Conservation (phyloP, 139 green algal genomes). For the Tetradesmus obliquus region DNA sequence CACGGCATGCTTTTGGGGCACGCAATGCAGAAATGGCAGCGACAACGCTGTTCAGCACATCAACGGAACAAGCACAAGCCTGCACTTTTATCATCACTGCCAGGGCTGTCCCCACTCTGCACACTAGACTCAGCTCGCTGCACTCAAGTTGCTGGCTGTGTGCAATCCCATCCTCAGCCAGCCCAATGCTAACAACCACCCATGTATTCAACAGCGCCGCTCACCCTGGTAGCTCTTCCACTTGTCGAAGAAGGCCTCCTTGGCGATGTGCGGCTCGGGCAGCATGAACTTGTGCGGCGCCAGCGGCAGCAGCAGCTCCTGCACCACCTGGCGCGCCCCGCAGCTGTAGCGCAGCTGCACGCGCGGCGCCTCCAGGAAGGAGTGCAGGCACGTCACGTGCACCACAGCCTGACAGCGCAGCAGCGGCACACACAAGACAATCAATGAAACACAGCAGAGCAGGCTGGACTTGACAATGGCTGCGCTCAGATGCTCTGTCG, state of each 20-base stretch:
- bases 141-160: not conserved
- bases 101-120: too few relatives aligned
- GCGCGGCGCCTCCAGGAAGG: conserved; percentile 44
- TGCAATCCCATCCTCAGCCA: not conserved
- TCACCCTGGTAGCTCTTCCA: conserved; percentile 74
- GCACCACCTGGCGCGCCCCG: conserved; percentile 35
- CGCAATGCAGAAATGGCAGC: not conserved
- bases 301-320: conserved; percentile 74
- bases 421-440: not conserved
- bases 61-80: not conserved
- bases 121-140: too few relatives aligned
- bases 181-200: not conserved
- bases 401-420: conserved; percentile 11
- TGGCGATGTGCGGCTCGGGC: conserved; percentile 66
- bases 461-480: not conserved
- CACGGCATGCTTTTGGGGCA: too few relatives aligned
- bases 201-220: not conserved
- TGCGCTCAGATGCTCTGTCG: too few relatives aligned
- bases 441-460: not conserved
- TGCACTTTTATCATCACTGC: not conserved
- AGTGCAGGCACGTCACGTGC: conserved; percentile 24
- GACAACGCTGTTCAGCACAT: not conserved
- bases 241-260: conserved; percentile 81
- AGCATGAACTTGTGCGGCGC: conserved; percentile 78
- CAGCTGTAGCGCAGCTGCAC: conserved; percentile 56